These are phyloP conservation scores for Circinella umbellata DNA, from an alignment of 371 early-diverging fungal species.

Conservation along the genomic window DNA sequence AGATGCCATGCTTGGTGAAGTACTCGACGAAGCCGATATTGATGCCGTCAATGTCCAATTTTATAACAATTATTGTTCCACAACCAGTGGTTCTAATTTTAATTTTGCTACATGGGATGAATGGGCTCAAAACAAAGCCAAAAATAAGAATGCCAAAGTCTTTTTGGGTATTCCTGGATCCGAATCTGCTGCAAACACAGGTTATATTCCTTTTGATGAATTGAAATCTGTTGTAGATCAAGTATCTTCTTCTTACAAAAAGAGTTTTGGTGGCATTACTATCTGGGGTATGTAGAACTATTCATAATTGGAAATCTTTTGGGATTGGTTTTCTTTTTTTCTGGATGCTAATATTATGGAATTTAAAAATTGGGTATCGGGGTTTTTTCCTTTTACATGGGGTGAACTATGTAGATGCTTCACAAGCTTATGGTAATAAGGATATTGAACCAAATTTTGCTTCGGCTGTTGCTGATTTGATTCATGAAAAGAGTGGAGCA, in stretches of 20 bases:
- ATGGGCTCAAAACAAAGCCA: constrained; percentile 64
- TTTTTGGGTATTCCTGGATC: constrained; percentile 69
- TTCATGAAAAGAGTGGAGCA: constrained; percentile 18
- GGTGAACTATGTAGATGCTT: constrained; percentile 31
- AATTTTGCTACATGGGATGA: constrained; percentile 63
- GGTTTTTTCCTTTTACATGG: too few species aligned
- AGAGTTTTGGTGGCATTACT: constrained; percentile 71
- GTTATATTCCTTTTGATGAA: constrained; percentile 36
- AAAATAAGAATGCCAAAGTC: constrained; percentile 64
- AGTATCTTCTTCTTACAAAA: constrained; percentile 26
- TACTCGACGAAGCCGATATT: constrained; percentile 46
- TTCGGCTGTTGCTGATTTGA: constrained; percentile 30
- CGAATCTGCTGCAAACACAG: constrained; percentile 44
- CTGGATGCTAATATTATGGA: too few species aligned
- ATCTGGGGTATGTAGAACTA: constrained; percentile 55
- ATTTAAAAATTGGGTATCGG: too few species aligned
- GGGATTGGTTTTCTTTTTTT: too few species aligned
- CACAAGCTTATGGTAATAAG: constrained; percentile 45
- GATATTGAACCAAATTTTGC: constrained; percentile 39
- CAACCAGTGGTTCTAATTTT: constrained; percentile 42
- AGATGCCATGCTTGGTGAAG: constrained; percentile 54
- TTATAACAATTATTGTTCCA: constrained; percentile 74
- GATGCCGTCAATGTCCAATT: constrained; percentile 59
- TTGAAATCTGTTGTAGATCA: constrained; percentile 40
- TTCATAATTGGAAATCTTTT: neutral